Base-by-base conservation (phyloP, 441 rosid species). In the Aleurites moluccanus region DNA sequence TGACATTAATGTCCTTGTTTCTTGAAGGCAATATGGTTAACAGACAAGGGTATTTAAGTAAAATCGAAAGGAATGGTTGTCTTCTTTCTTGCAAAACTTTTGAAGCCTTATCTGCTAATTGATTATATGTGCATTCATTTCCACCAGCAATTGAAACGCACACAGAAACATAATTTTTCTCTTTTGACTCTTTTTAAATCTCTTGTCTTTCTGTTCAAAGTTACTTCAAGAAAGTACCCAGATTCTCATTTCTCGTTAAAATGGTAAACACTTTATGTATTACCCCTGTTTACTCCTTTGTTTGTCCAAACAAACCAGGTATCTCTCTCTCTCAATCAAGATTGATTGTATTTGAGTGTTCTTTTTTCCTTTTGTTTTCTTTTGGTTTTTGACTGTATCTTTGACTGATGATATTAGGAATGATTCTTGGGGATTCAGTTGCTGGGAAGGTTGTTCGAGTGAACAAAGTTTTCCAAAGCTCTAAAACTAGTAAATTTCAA, bases 221-320 rank as follows among this genome's bases (percentile, higher is more conserved):
- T 44, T 55, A 42, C 16, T 20, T 67, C 1, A 42, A n/a, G 56
- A 59, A 57, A n/a, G n/a, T n/a, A 74, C 76, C 70, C 73, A 65
- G 38, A 4, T 68, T 27, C 14, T 28, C 30, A 45, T 47, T 69
- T 73, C 47, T 44, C 60, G 65, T 45, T n/a, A 62, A 67, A 82
- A 88, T 91, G 95, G 86, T 94, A 49, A 86, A 70, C 73, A 82
- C 90, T 77, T 30, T 88, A 28, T 82, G 85, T 80, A 87, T 76
- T 78, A 70, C 88, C 40, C 83, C 88, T 53, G 72, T 80, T 62
- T 85, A 80, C 81, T 85, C 88, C 73, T 72, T 75, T 28, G 77
- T 75, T 38, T 62, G 84, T 78, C 81, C 91, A 14, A 81, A 56
- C 74, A 84, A 78, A 64, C 83, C 78, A 79, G 90, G 93, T 87